Base-by-base conservation (phyloP, 306 rosid species). In the Quercus rubra region DNA sequence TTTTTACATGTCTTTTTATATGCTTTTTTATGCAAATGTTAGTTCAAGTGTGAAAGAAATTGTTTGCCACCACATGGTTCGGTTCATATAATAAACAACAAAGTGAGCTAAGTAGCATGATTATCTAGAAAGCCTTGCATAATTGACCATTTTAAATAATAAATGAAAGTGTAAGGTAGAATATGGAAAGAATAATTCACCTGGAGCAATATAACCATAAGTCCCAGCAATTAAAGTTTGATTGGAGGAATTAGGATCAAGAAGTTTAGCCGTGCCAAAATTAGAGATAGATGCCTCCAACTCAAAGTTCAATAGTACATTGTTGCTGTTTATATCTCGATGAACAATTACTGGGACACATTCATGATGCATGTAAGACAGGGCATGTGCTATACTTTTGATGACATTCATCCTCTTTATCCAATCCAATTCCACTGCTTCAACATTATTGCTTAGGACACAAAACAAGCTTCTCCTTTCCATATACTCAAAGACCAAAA, bases 331-430 rank as follows among this genome's bases (percentile, higher is more conserved):
- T 23, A 77, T 31, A 21, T 82, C 81, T 13, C 70, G 33, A 38
- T 77, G 75, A 62, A 82, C 15, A 70, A 81, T 71, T n/a, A 61
- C 6, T 18, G 63, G 63, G 9, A 33, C 18, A 23, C 79, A 73
- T 3, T 77, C 66, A 77, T 82, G 78, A 77, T 77, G 75, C 85
- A 82, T 64, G 43, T 82, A 73, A 10, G 46, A 38, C 5, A 82
- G 11, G n/a, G 81, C 78, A 25, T 73, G 5, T 20, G 85, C 64
- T 2, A 21, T 64, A 4, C 46, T 71, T 38, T 55, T 64, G 41
- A 77, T 55, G 27, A 77, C 18, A 25, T 56, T 55, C 3, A 77
- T 43, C 63, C 75, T 82, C 3, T 72, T 72, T 28, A 63, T 38
- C 78, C 75, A 77, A 55, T 55, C 33, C 14, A 82, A 18, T 17